Base-by-base conservation (phyloP, 192 early-diverging fungal genomes). In the Backusella circina region DNA sequence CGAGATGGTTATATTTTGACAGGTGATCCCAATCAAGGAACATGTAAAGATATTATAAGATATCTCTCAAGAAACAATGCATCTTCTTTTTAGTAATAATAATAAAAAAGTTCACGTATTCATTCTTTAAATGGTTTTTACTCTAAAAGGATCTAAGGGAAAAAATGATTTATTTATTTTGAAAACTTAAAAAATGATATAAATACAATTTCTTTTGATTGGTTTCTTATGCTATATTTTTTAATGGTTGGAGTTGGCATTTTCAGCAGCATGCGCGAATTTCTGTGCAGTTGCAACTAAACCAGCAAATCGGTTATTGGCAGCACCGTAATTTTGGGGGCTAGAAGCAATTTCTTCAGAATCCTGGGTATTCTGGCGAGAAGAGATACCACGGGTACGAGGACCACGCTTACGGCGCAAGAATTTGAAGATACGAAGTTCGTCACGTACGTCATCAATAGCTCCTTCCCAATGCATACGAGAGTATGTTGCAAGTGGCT, bases 401-500 rank as follows among this genome's bases (percentile, higher is more conserved):
- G 54, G 23, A 10, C 9, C 28, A 30, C 67, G 72, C 6, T n/a
- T 41, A 36, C 76, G 72, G 9, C 79, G 75, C 3, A 81, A 38
- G 2, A 77, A 35, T 28, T 75, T 74, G 35, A 69, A 73, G 23
- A 81, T 28, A 36, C 67, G 71, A 15, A 81, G 67, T 74, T 81
- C 72, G 28, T 65, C 73, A 38, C 76, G 75, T 31, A 81, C 73
- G 67, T 81, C 79, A 13, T 76, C 79, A 66, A 81, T 81, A 2
- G 79, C 79, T 15, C 79, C 79, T 77, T 81, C 79, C 79, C 79
- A 81, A 57, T 73, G 36, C 79, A 81, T 81, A 18, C 79, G 71
- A 23, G 79, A 81, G 31, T 81, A 81, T 8, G 51, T 71, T 10
- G 79, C 79, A 37, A 81, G 57, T n/a, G 79, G 79, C 5, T 71